Evolutionary conservation across 208 protist species (phyloP).

Genomic region (Trypanosoma mega): DNA sequence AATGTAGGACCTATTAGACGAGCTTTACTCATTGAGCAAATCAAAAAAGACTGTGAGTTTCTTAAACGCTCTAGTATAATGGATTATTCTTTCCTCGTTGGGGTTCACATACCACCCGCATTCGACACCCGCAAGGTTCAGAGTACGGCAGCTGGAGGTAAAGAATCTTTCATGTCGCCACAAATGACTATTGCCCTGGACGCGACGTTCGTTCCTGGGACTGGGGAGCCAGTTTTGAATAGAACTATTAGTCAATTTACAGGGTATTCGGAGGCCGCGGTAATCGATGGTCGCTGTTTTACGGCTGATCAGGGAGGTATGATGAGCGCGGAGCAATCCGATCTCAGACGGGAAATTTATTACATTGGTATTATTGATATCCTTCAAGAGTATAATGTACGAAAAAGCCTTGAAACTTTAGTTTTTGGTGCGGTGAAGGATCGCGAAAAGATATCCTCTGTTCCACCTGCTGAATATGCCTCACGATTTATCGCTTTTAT

Average conservation of each 20-base stretch:
- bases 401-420: constrained; percentile 80
- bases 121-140: background rate
- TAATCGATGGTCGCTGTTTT: constrained; percentile 70
- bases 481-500: constrained; percentile 88
- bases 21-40: constrained; percentile 78
- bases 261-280: background rate
- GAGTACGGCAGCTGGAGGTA: background rate
- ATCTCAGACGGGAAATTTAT: constrained; percentile 79
- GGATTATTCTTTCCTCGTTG: constrained; percentile 94
- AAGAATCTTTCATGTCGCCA: background rate
- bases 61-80: constrained; percentile 87
- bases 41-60: constrained; percentile 87
- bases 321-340: constrained; percentile 59
- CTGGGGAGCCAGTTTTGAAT: background rate
- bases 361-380: constrained; percentile 95
- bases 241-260: background rate
- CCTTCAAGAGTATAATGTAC: constrained; percentile 86
- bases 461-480: constrained; percentile 82
- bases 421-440: constrained; percentile 66
- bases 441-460: constrained; percentile 80
- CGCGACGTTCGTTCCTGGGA: background rate
- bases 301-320: constrained; percentile 82
- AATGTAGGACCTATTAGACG: constrained; percentile 66
- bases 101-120: constrained; percentile 74
- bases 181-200: background rate